phyloP scores from a whole-genome alignment of 306 rosid species.

The Dalbergia oliveri region DNA sequence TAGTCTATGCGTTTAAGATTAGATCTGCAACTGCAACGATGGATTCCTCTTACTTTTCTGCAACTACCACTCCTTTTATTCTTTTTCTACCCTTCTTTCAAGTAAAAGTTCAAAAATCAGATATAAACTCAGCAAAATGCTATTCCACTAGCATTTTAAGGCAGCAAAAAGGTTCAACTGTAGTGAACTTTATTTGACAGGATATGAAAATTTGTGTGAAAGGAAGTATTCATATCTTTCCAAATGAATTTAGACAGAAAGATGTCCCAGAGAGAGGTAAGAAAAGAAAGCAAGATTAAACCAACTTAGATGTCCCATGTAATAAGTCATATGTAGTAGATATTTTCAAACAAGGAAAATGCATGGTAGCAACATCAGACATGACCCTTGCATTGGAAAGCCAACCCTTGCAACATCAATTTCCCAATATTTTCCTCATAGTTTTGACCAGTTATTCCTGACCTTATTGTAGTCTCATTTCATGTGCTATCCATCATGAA shows the following conservation, averaged over 20 bases:
- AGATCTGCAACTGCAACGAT: conserved; percentile 48
- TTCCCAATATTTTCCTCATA: not conserved
- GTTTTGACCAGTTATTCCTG: conserved; percentile 52
- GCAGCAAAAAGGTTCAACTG: not conserved
- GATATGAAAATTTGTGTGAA: not conserved
- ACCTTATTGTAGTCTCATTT: conserved; percentile 12
- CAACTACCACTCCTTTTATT: conserved; percentile 42
- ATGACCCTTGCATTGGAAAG: conserved; percentile 37
- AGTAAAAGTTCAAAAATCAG: conserved; percentile 14
- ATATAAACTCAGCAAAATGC: not conserved
- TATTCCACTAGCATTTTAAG: not conserved
- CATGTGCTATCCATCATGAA: conserved; percentile 46
- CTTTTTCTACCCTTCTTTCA: conserved; percentile 32
- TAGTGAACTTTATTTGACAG: not conserved
- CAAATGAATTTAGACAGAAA: not conserved
- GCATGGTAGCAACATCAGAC: not conserved
- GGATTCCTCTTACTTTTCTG: conserved; percentile 45
- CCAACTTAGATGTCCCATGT: not conserved
- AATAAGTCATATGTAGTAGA: not conserved
- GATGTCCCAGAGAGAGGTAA: not conserved
- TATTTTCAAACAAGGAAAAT: not conserved
- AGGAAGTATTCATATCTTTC: not conserved
- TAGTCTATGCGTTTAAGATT: conserved; percentile 21
- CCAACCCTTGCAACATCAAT: conserved; percentile 17
- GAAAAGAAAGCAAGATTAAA: not conserved